Evolutionary conservation across 768 basidiomycete species (phyloP).

Genomic region (Pleurotus ostreatus): DNA sequence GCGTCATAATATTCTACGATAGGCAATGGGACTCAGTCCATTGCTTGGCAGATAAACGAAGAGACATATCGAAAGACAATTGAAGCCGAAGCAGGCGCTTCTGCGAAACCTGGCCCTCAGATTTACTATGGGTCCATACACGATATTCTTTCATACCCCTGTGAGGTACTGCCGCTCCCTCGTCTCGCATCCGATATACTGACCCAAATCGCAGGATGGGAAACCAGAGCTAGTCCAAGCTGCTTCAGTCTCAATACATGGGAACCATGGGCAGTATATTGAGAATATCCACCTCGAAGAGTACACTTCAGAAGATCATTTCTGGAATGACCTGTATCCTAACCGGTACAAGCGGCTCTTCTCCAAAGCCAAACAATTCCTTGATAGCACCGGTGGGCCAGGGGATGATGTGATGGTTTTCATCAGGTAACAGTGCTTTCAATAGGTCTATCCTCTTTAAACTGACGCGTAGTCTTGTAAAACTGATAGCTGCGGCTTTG

Average conservation of each 20-base stretch:
- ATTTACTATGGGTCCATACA: constrained; percentile 93
- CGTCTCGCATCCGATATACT: background rate
- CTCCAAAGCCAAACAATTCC: constrained; percentile 64
- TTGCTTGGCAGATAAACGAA: constrained; percentile 89
- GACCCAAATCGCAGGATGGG: constrained; percentile 56
- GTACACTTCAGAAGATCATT: constrained; percentile 68
- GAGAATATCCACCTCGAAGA: constrained; percentile 81
- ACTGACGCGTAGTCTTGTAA: background rate
- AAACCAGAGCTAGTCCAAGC: constrained; percentile 76
- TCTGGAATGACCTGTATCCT: constrained; percentile 72
- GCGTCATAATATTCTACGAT: background rate
- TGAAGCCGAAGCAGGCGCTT: constrained; percentile 41
- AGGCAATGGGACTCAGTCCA: constrained; percentile 95
- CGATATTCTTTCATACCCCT: constrained; percentile 88
- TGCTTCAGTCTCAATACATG: constrained; percentile 77
- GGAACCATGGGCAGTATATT: constrained; percentile 82
- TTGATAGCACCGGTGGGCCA: constrained; percentile 59
- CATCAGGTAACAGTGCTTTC: constrained; percentile 58
- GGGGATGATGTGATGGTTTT: constrained; percentile 76
- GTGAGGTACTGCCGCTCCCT: constrained; percentile 53
- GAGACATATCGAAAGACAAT: constrained; percentile 72
- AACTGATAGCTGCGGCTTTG: constrained; percentile 80
- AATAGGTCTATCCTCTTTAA: background rate
- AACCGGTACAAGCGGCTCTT: constrained; percentile 59
- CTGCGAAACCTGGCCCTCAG: constrained; percentile 42